A percentile compares a stretch with the other conserved stretches of the same genome.
Evolutionary conservation across 2,329 filamentous ascomycete genomes (phyloP).

Genomic region (Curvularia verruculosa): DNA sequence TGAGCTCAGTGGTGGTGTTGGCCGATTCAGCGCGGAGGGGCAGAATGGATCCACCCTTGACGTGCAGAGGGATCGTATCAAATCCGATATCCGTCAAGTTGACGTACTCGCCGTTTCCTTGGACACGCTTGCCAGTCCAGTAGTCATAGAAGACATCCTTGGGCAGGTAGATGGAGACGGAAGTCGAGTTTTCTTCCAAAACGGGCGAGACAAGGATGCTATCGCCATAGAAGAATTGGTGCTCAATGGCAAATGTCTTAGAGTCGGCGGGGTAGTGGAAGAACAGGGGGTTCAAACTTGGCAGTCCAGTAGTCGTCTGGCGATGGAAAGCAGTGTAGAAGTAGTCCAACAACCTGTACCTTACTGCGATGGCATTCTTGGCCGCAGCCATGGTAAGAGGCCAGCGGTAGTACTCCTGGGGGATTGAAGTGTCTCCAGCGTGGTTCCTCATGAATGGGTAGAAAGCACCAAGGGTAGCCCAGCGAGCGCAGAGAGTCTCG

Average conservation of each 20-base stretch:
- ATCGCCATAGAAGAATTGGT: slow-evolving; percentile 66
- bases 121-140: slow-evolving; percentile 58
- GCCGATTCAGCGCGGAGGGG: slow-evolving; percentile 62
- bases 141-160: slow-evolving; percentile 66
- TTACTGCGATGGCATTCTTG: slow-evolving; percentile 69
- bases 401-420: slow-evolving; percentile 65
- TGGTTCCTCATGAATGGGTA: slow-evolving; percentile 77
- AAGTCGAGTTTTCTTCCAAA: slow-evolving; percentile 58
- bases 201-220: slow-evolving; percentile 63
- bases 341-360: slow-evolving; percentile 77
- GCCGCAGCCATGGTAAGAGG: slow-evolving; percentile 65
- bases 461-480: slow-evolving; percentile 76
- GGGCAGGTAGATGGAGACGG: slow-evolving; percentile 62
- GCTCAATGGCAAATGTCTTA: slow-evolving; percentile 58
- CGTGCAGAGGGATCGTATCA: slow-evolving; percentile 67
- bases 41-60: slow-evolving; percentile 68
- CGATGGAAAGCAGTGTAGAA: slow-evolving; percentile 73
- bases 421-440: slow-evolving; percentile 59
- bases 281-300: slow-evolving; percentile 71
- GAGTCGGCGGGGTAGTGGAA: slow-evolving; percentile 68
- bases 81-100: slow-evolving; percentile 56
- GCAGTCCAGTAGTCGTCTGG: slow-evolving; percentile 66
- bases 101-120: slow-evolving; percentile 54
- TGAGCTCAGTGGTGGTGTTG: slow-evolving; percentile 68
- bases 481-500: slow-evolving; percentile 73